These are phyloP conservation scores for Aureobasidium uvarum DNA, from an alignment of 2,329 filamentous ascomycete species.

Conservation along the genomic window DNA sequence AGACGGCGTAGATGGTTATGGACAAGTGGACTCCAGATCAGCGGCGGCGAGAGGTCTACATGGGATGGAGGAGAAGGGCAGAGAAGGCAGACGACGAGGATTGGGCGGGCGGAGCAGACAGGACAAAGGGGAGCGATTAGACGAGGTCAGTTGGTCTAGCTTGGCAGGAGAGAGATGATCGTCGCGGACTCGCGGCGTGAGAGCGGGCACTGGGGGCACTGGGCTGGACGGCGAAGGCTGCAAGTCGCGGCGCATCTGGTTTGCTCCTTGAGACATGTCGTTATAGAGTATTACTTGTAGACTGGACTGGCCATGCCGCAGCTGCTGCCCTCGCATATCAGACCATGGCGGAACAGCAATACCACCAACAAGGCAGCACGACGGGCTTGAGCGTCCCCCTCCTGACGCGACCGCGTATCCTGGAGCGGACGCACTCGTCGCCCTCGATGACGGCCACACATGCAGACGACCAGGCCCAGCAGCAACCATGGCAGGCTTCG, in stretches of 20 bases:
- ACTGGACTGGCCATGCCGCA: slow-evolving; percentile 10
- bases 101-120: neutral
- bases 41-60: neutral
- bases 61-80: neutral
- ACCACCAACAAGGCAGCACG: neutral
- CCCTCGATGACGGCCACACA: slow-evolving; percentile 28
- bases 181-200: slow-evolving; percentile 1
- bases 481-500: slow-evolving; percentile 3
- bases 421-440: slow-evolving; percentile 34
- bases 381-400: neutral
- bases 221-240: slow-evolving; percentile 1
- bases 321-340: neutral
- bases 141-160: neutral
- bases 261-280: neutral
- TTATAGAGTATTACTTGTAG: neutral
- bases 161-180: slow-evolving; percentile 20
- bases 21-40: neutral
- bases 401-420: slow-evolving; percentile 29
- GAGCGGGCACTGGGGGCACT: slow-evolving; percentile 1
- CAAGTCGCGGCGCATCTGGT: neutral
- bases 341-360: slow-evolving; percentile 15
- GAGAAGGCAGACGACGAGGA: neutral
- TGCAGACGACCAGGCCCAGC: neutral
- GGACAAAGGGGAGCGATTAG: neutral
- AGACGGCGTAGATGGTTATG: neutral